A percentile compares a stretch with the other conserved stretches of the same genome.
Evolutionary conservation across 305 asterid genomes (phyloP).

Genomic region (Solanum hybrid): DNA sequence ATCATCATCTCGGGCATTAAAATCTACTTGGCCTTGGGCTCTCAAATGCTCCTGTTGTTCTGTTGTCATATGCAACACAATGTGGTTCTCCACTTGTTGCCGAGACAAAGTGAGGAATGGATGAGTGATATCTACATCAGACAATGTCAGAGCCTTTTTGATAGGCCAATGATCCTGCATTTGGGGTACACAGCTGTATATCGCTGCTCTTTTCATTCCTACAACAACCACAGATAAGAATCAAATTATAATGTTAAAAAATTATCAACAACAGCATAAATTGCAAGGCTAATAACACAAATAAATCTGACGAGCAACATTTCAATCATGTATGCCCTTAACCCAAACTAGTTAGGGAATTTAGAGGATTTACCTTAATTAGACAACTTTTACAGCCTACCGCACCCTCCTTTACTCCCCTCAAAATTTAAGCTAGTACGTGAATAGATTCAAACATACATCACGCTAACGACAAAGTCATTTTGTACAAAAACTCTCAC

Average conservation of each 20-base stretch:
- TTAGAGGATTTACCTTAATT: background rate
- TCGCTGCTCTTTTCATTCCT: slow-evolving; percentile 55
- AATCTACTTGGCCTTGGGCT: slow-evolving; percentile 51
- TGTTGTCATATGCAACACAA: slow-evolving; percentile 50
- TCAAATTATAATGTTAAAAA: background rate
- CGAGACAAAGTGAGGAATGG: slow-evolving; percentile 74
- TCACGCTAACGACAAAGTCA: background rate
- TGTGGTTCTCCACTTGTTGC: slow-evolving; percentile 66
- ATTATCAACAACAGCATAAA: background rate
- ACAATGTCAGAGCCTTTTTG: slow-evolving; percentile 57
- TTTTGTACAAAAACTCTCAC: background rate
- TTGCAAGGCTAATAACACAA: background rate
- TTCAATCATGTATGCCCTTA: background rate
- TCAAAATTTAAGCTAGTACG: background rate
- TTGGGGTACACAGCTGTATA: slow-evolving; percentile 36
- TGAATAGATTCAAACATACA: background rate
- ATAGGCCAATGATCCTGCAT: slow-evolving; percentile 66
- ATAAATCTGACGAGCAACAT: background rate
- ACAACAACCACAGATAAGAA: slow-evolving; percentile 10
- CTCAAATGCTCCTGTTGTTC: slow-evolving; percentile 56
- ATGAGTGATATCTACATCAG: slow-evolving; percentile 76
- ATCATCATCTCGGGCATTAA: slow-evolving; percentile 67
- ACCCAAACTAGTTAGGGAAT: background rate
- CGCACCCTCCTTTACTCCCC: background rate
- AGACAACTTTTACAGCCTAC: background rate